A percentile compares a stretch with the other conserved stretches of the same genome.
Evolutionary conservation across 805 yeast genomes (phyloP).

Genomic region (Yarrowia sp.): DNA sequence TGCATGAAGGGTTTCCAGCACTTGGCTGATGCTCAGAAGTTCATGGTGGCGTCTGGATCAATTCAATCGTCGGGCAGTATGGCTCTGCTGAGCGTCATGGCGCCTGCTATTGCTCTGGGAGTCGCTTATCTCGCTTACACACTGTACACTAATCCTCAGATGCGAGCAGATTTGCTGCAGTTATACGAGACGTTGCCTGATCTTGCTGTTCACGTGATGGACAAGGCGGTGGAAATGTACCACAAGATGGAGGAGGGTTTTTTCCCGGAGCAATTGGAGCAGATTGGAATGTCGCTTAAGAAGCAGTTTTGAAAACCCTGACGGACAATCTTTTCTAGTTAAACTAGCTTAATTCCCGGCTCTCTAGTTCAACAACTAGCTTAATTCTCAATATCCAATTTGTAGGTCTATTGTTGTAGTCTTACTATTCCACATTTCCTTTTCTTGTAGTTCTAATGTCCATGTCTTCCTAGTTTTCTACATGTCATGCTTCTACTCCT

Average conservation of each 20-base stretch:
- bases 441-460: too few species aligned
- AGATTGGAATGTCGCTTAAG: too few species aligned
- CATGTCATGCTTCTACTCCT: too few species aligned
- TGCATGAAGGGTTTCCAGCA: slow-evolving; percentile 11
- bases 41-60: not conserved
- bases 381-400: too few species aligned
- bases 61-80: not conserved
- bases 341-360: too few species aligned
- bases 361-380: too few species aligned
- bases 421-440: too few species aligned
- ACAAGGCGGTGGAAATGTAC: slow-evolving; percentile 5
- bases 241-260: not conserved
- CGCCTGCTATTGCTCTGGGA: slow-evolving; percentile 4
- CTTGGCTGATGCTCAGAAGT: not conserved
- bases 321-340: too few species aligned
- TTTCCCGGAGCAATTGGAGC: not conserved
- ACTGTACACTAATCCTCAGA: not conserved
- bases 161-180: slow-evolving; percentile 4
- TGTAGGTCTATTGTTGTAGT: too few species aligned
- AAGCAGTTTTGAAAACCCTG: not conserved
- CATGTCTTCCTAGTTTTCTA: too few species aligned
- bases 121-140: slow-evolving; percentile 1
- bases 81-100: not conserved
- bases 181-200: not conserved
- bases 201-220: not conserved